Percentiles rank a stretch among this genome's conserved stretches.
Conservation (phyloP, 495 filamentous ascomycete genomes). For the Talaromyces ruber region DNA sequence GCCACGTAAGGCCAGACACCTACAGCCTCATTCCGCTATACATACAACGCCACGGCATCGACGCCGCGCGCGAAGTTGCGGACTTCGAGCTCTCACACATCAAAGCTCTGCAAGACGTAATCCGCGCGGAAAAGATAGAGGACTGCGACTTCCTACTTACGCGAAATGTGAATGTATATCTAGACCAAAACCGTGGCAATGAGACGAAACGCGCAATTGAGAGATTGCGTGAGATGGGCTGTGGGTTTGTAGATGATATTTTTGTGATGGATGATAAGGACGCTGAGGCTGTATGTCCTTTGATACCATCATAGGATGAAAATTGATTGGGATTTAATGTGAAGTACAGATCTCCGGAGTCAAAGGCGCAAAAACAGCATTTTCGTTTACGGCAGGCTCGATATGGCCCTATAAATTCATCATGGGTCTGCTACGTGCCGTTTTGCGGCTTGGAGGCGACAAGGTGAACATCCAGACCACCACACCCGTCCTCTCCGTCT, state of each 20-base stretch:
- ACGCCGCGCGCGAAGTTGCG: slow-evolving; percentile 1
- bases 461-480: slow-evolving; percentile 6
- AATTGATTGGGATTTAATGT: not conserved
- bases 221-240: not conserved
- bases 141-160: slow-evolving; percentile 6
- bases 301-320: not conserved
- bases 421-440: slow-evolving; percentile 33
- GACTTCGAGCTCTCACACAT: slow-evolving; percentile 6
- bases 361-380: slow-evolving; percentile 35
- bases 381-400: slow-evolving; percentile 29
- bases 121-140: not conserved
- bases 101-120: slow-evolving; percentile 3
- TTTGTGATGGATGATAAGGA: not conserved
- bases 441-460: not conserved
- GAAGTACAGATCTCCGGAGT: slow-evolving; percentile 26
- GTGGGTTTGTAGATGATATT: slow-evolving; percentile 4
- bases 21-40: slow-evolving; percentile 1
- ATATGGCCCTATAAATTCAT: slow-evolving; percentile 84
- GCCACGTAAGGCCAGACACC: slow-evolving; percentile 6
- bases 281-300: not conserved
- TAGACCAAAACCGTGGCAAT: not conserved
- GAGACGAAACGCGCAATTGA: not conserved
- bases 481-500: slow-evolving; percentile 5
- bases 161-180: slow-evolving; percentile 7
- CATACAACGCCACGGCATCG: slow-evolving; percentile 5